Conservation (phyloP, 805 yeast species). For the Ogataea ramenticola region DNA sequence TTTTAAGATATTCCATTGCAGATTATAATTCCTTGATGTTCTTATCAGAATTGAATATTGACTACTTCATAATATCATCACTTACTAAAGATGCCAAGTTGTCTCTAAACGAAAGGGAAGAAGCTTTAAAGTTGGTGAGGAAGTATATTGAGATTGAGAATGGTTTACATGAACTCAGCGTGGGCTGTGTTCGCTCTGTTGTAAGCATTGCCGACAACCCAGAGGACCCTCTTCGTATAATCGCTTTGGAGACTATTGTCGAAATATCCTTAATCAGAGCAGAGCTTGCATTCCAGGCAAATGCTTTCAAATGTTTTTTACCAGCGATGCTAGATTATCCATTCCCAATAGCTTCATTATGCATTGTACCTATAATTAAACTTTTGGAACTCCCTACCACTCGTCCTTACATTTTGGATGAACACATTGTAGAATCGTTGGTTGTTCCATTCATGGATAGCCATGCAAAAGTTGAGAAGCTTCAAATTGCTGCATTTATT, state of each 20-base stretch:
- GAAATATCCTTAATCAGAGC: slow-evolving; percentile 43
- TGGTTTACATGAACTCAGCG: slow-evolving; percentile 47
- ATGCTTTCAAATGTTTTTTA: slow-evolving; percentile 36
- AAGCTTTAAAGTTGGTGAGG: slow-evolving; percentile 68
- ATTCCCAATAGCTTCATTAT: slow-evolving; percentile 33
- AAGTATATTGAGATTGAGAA: slow-evolving; percentile 45
- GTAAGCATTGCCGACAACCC: slow-evolving; percentile 53
- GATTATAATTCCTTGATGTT: slow-evolving; percentile 46
- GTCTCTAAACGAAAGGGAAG: slow-evolving; percentile 50
- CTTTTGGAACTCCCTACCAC: slow-evolving; percentile 53
- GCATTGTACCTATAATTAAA: slow-evolving; percentile 40
- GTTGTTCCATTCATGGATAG: slow-evolving; percentile 67
- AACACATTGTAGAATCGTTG: slow-evolving; percentile 54
- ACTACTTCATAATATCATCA: slow-evolving; percentile 56
- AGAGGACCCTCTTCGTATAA: slow-evolving; percentile 41
- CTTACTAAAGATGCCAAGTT: slow-evolving; percentile 42
- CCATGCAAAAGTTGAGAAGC: slow-evolving; percentile 39
- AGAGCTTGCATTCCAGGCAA: slow-evolving; percentile 32
- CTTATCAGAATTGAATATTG: slow-evolving; percentile 48
- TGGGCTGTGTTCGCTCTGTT: slow-evolving; percentile 62
- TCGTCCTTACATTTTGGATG: slow-evolving; percentile 47
- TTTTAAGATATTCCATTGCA: slow-evolving; percentile 58
- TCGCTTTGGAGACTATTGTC: slow-evolving; percentile 46
- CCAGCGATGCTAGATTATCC: slow-evolving; percentile 50
- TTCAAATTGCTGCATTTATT: slow-evolving; percentile 55